These are phyloP conservation scores for Giardia muris DNA, from an alignment of 208 protist genomes.

Conservation along the genomic window DNA sequence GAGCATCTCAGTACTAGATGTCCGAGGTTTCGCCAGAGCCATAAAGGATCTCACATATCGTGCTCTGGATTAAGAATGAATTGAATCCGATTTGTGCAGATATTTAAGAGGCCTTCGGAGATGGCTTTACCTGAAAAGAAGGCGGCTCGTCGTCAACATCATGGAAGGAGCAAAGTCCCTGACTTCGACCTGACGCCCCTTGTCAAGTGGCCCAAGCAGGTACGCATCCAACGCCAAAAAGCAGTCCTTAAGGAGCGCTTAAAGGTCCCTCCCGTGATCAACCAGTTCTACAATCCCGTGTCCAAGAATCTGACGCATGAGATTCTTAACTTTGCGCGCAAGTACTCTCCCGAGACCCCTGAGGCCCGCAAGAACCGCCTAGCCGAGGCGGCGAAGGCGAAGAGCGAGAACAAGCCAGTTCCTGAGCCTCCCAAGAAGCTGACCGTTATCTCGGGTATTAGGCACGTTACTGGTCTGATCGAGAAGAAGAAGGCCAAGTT, in stretches of 20 bases:
- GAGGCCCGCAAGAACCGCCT: constrained; percentile 73
- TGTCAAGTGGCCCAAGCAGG: constrained; percentile 90
- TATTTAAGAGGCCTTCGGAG: too few relatives aligned
- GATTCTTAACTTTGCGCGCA: constrained; percentile 60
- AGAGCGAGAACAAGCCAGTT: constrained; percentile 52
- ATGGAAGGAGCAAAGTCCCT: constrained; percentile 4
- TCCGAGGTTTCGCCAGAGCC: too few relatives aligned
- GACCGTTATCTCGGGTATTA: constrained; percentile 77
- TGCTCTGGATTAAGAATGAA: too few relatives aligned
- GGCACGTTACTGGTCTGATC: constrained; percentile 84
- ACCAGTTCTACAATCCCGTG: constrained; percentile 62
- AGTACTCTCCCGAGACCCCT: constrained; percentile 64
- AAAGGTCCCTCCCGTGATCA: constrained; percentile 75
- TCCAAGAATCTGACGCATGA: constrained; percentile 37
- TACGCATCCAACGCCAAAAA: constrained; percentile 89
- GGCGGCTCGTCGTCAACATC: not conserved
- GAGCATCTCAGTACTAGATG: too few relatives aligned
- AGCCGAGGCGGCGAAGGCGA: constrained; percentile 64
- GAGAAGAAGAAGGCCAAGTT: constrained; percentile 92
- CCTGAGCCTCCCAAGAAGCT: constrained; percentile 40
- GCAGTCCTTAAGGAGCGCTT: constrained; percentile 82
- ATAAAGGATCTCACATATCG: too few relatives aligned
- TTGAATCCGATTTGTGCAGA: too few relatives aligned
- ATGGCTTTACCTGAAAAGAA: too few relatives aligned
- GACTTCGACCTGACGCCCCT: constrained; percentile 73